Evolutionary conservation across 1,284 basidiomycete genomes (phyloP), one percentile per base, ranked within the genome.

Genomic region (Irpex sp.): DNA sequence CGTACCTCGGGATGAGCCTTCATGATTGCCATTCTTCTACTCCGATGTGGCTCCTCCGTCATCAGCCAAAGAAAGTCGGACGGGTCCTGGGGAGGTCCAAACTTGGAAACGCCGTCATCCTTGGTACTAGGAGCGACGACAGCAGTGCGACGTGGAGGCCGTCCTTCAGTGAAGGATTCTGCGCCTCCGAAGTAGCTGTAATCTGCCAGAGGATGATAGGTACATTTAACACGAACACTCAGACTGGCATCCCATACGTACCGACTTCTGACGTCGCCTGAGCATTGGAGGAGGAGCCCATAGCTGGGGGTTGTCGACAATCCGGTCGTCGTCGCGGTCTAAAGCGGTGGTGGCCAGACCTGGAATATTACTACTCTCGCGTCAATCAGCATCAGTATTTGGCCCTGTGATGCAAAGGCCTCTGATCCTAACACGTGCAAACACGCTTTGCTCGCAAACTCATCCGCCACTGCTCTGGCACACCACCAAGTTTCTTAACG

Each of bases 21-120:
- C 78, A 99, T 85, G 65, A 99, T 98, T 7, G 88, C 93, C 79
- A 88, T 88, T 57, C 97, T 81, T 56, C 97, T 81, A 19, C 89
- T 87, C 37, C 96, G 85, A 76, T 99, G 97, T 4, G 97, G 97
- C 75, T 99, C 97, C 76, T 99, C 97, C 1, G 94, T 98, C 85
- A 97, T 92, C 62, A 97, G 77, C 97, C 97, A 99, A 36, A 98
- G 80, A 71, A 96, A 96, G 70, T 96, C 93, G 1, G 82, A 76
- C 0, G 91, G 88, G 68, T 92, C 85, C 71, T 87, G 86, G 0
- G 89, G 90, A 0, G 84, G 83, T 3, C 76, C 81, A 17, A 79
- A 71, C 67, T 84, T 74, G 13, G 74, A 72, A 58, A 71, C 73
- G 21, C 78, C 80, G 69, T 85, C 72, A 67, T 82, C 79, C 60